phyloP scores from a whole-genome alignment of 73 alveolate genomes.

The Breviolum minutum region DNA sequence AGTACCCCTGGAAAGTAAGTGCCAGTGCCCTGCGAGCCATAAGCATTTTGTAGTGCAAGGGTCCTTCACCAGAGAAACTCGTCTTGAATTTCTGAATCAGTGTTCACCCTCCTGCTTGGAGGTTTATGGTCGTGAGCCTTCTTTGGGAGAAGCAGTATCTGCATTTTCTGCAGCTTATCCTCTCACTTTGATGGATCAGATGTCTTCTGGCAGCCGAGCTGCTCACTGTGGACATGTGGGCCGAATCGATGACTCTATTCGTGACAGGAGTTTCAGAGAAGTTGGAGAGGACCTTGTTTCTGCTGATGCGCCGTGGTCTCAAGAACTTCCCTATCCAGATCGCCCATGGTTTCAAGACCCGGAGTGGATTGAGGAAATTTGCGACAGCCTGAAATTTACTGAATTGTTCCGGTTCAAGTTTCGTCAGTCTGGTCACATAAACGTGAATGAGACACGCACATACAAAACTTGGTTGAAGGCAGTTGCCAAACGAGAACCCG shows the following conservation, averaged over 20 bases:
- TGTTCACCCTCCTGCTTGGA: neutral
- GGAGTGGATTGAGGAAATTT: neutral
- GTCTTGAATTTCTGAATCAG: no score
- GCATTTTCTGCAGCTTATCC: neutral
- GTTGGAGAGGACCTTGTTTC: no score
- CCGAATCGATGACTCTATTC: no score
- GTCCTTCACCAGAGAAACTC: no score
- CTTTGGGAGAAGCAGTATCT: neutral
- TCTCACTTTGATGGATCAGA: neutral
- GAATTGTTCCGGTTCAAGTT: neutral
- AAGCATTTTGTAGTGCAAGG: neutral
- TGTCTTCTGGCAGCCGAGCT: neutral
- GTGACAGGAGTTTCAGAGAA: no score
- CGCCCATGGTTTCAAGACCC: neutral
- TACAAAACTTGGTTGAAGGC: slow-evolving; percentile 38
- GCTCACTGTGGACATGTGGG: no score
- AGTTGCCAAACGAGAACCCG: neutral
- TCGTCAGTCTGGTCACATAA: neutral
- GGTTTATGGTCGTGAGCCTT: neutral
- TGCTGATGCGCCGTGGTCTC: no score
- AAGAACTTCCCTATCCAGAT: no score
- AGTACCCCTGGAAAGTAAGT: neutral
- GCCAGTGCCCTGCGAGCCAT: neutral
- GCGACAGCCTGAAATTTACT: neutral
- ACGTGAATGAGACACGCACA: neutral